These are phyloP conservation scores for Pseudocercospora eumusae DNA, from an alignment of 2,329 filamentous ascomycete genomes.

Conservation along the genomic window DNA sequence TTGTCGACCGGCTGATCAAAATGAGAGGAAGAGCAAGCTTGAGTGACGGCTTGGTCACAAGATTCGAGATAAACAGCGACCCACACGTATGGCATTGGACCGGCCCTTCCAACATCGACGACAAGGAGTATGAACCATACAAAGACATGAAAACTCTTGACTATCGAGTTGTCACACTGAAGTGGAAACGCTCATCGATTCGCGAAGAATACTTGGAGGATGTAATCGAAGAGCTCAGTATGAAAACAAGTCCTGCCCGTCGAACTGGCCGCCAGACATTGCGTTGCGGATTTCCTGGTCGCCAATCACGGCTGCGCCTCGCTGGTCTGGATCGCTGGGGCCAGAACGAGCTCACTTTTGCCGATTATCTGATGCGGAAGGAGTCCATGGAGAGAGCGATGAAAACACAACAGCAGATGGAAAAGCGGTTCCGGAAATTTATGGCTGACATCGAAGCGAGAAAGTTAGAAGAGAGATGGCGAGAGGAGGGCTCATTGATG, in stretches of 20 bases:
- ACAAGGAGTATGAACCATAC: conserved; percentile 47
- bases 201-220: neutral
- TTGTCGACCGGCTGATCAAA: conserved; percentile 41
- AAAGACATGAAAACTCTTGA: conserved; percentile 46
- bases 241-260: neutral
- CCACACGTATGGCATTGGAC: conserved; percentile 46
- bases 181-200: conserved; percentile 32
- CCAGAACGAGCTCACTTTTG: neutral
- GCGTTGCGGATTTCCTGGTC: too few species aligned
- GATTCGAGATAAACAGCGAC: conserved; percentile 18
- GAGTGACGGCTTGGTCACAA: conserved; percentile 1
- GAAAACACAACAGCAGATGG: conserved; percentile 8
- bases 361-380: conserved; percentile 1
- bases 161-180: conserved; percentile 49
- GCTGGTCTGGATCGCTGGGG: neutral
- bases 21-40: conserved; percentile 20
- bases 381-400: conserved; percentile 12
- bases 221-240: neutral
- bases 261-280: neutral
- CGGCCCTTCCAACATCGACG: conserved; percentile 49
- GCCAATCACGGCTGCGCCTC: neutral
- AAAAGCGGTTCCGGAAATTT: conserved; percentile 10
- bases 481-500: conserved; percentile 13
- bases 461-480: conserved; percentile 13
- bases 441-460: conserved; percentile 17